Conservation (phyloP, 371 early-diverging fungal species). For the Mucor mucedo region DNA sequence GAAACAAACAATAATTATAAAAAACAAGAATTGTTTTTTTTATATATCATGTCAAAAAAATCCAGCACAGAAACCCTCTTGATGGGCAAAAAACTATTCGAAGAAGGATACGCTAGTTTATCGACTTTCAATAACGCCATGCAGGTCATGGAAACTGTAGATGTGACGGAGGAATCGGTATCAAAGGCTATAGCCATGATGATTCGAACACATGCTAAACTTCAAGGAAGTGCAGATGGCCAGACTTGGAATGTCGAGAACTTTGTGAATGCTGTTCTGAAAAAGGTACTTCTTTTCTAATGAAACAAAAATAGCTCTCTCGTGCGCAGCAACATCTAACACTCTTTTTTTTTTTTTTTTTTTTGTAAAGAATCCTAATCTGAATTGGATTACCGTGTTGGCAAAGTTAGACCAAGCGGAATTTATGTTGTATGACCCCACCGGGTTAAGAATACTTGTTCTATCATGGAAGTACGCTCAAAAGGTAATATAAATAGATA, state of each 20-base stretch:
- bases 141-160: constrained; percentile 39
- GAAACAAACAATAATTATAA: too few relatives aligned
- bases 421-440: constrained; percentile 60
- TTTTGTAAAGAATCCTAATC: constrained; percentile 42
- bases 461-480: constrained; percentile 62
- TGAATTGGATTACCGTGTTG: constrained; percentile 71
- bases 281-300: constrained; percentile 25
- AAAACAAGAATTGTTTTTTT: too few relatives aligned
- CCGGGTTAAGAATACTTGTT: constrained; percentile 67
- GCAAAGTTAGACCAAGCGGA: constrained; percentile 70
- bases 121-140: constrained; percentile 35
- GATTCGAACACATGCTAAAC: constrained; percentile 37
- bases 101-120: constrained; percentile 37
- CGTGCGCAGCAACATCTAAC: background rate
- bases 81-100: constrained; percentile 38
- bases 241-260: constrained; percentile 43
- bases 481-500: constrained; percentile 52
- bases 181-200: constrained; percentile 42
- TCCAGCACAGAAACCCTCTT: constrained; percentile 20
- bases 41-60: constrained; percentile 1
- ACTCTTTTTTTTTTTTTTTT: background rate
- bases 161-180: constrained; percentile 36
- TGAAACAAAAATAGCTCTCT: background rate
- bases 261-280: constrained; percentile 39
- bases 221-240: constrained; percentile 32